These are phyloP conservation scores for Hebeloma cylindrosporum DNA, from an alignment of 768 basidiomycete species.

Conservation along the genomic window DNA sequence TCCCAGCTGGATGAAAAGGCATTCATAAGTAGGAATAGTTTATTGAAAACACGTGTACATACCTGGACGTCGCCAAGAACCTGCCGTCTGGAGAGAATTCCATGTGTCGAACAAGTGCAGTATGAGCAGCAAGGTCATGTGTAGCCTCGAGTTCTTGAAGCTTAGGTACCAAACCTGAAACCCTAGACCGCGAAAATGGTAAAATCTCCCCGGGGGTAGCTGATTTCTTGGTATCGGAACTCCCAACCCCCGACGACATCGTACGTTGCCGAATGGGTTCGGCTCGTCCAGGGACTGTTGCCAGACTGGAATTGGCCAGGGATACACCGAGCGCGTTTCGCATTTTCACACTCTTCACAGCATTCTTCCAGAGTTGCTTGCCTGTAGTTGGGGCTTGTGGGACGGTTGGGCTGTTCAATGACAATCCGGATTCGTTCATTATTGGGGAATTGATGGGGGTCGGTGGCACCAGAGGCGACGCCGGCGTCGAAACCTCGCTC, in stretches of 20 bases:
- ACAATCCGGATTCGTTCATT: constrained; percentile 25
- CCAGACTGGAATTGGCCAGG: not conserved
- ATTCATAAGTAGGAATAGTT: constrained; percentile 1
- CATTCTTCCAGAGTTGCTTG: constrained; percentile 45
- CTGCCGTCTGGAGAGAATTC: constrained; percentile 78
- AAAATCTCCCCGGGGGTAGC: constrained; percentile 17
- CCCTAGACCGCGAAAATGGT: constrained; percentile 46
- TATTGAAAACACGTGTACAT: not conserved
- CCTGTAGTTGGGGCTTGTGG: constrained; percentile 27
- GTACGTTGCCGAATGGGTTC: constrained; percentile 24
- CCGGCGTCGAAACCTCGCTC: constrained; percentile 15
- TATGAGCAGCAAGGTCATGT: constrained; percentile 63
- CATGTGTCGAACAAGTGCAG: constrained; percentile 67
- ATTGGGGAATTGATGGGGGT: constrained; percentile 21
- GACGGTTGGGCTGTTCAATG: constrained; percentile 1
- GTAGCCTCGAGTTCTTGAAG: constrained; percentile 53
- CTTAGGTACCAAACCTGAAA: constrained; percentile 55
- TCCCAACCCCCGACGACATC: constrained; percentile 17
- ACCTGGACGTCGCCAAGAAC: constrained; percentile 74
- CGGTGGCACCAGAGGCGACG: constrained; percentile 11
- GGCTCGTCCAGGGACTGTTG: constrained; percentile 9
- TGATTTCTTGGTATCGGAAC: constrained; percentile 14
- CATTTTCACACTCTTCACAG: constrained; percentile 43
- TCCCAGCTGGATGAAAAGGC: constrained; percentile 53
- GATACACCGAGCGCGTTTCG: constrained; percentile 22